phyloP scores from a whole-genome alignment of 2,329 filamentous ascomycete species.

The Colletotrichum gloeosporioides region DNA sequence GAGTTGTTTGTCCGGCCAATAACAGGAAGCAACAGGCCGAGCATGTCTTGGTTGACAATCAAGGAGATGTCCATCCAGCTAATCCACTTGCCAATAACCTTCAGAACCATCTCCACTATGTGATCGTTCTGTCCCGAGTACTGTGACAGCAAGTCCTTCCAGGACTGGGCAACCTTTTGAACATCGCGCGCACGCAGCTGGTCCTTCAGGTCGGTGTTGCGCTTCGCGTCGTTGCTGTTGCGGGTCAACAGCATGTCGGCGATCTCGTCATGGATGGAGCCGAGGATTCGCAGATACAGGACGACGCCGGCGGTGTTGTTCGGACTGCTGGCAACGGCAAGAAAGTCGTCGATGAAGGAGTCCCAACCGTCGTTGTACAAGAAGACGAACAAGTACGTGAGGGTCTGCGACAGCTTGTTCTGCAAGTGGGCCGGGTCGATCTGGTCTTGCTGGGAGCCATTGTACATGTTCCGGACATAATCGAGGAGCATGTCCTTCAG shows the following conservation, averaged over 20 bases:
- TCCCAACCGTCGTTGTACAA: constrained; percentile 89
- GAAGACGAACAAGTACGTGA: constrained; percentile 91
- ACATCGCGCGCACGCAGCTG: constrained; percentile 86
- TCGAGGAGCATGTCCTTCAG: constrained; percentile 83
- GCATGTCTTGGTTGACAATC: constrained; percentile 88
- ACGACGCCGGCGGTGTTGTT: constrained; percentile 73
- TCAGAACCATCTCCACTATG: constrained; percentile 86
- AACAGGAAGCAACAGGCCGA: constrained; percentile 83
- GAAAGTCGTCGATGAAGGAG: constrained; percentile 88
- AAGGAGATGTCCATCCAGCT: constrained; percentile 98
- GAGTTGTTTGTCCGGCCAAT: constrained; percentile 74
- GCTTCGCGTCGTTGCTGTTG: constrained; percentile 78
- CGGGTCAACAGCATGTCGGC: constrained; percentile 88
- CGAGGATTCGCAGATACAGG: constrained; percentile 87
- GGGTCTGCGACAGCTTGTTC: constrained; percentile 95
- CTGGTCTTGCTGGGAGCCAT: constrained; percentile 57
- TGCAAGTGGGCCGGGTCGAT: constrained; percentile 81
- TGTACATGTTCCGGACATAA: constrained; percentile 81
- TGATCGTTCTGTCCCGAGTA: constrained; percentile 74
- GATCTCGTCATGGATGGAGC: constrained; percentile 95
- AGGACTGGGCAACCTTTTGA: constrained; percentile 84
- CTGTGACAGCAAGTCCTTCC: constrained; percentile 86
- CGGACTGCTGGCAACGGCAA: constrained; percentile 71
- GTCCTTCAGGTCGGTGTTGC: constrained; percentile 91
- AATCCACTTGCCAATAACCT: constrained; percentile 95